Percentiles rank a stretch among this genome's conserved stretches.
phyloP scores from a whole-genome alignment of 441 rosid genomes.

The Daphne laureola region DNA sequence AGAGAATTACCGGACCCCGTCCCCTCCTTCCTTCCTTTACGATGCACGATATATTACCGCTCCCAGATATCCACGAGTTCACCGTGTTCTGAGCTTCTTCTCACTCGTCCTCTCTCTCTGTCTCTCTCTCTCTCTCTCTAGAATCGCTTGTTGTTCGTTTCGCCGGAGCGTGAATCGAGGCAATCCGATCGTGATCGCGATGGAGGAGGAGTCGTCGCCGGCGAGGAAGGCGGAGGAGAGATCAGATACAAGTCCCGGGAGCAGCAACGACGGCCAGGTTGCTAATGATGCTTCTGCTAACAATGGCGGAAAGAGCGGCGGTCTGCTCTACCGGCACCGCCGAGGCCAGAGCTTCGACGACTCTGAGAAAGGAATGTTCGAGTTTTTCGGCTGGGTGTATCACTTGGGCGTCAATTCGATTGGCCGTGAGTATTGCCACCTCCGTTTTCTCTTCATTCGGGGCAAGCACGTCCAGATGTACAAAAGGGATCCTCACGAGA shows the following conservation, averaged over 20 bases:
- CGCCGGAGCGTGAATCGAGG: too few species aligned
- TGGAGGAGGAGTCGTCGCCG: conserved; percentile 21
- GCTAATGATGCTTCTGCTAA: background rate
- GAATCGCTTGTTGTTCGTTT: too few species aligned
- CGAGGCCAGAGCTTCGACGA: conserved; percentile 17
- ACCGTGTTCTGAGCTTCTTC: too few species aligned
- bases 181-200: conserved; percentile 3
- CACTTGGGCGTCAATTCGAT: conserved; percentile 79
- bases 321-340: conserved; percentile 11
- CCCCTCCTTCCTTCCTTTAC: too few species aligned
- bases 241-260: conserved; percentile 16
- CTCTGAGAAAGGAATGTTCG: conserved; percentile 34
- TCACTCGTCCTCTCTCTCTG: too few species aligned
- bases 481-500: conserved; percentile 85
- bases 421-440: conserved; percentile 71
- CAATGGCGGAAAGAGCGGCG: background rate
- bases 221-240: conserved; percentile 29
- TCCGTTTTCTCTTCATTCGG: conserved; percentile 54
- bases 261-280: conserved; percentile 3
- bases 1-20: too few species aligned
- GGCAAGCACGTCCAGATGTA: conserved; percentile 89
- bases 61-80: too few species aligned
- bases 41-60: too few species aligned
- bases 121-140: too few species aligned
- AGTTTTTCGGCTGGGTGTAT: conserved; percentile 80